Percentiles rank a stretch among this genome's conserved stretches.
Conservation (phyloP, 2,329 filamentous ascomycete genomes). For the Alternaria conjuncta region DNA sequence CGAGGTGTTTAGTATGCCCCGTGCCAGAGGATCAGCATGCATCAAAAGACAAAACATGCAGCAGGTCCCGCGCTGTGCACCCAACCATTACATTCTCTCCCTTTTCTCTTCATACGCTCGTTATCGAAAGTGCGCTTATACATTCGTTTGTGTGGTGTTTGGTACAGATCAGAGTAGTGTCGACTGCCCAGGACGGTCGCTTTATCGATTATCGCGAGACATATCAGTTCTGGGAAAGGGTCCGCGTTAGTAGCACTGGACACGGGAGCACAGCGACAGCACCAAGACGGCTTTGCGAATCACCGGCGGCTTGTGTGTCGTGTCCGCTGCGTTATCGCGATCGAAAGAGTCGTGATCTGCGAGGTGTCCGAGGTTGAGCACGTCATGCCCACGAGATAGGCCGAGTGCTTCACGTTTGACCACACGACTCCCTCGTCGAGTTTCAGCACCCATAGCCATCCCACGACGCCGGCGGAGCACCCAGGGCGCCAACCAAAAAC, state of each 20-base stretch:
- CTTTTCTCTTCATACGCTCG: constrained; percentile 32
- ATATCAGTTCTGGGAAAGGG: constrained; percentile 15
- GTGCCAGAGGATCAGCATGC: constrained; percentile 39
- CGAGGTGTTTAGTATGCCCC: constrained; percentile 34
- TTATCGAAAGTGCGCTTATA: constrained; percentile 18
- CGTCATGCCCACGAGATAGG: constrained; percentile 9
- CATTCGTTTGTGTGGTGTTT: constrained; percentile 16
- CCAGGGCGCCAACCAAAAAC: background rate
- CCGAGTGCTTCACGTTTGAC: background rate
- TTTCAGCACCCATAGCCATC: background rate
- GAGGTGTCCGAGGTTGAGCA: background rate
- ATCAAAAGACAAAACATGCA: constrained; percentile 32
- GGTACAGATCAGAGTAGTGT: background rate
- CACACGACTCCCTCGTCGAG: background rate
- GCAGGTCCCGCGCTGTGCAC: constrained; percentile 21
- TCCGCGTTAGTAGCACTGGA: constrained; percentile 20
- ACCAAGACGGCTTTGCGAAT: constrained; percentile 13
- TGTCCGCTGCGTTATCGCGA: background rate
- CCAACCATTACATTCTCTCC: constrained; percentile 18
- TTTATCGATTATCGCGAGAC: constrained; percentile 8
- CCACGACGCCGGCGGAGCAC: background rate
- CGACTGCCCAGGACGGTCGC: constrained; percentile 6
- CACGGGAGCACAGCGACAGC: constrained; percentile 6
- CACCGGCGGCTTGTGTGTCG: constrained; percentile 1
- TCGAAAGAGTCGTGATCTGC: constrained; percentile 3